Evolutionary conservation across 176 grass and related monocot species (phyloP), one percentile per base, ranked within the genome.

Genomic region (Dendrocalamus sinicus): DNA sequence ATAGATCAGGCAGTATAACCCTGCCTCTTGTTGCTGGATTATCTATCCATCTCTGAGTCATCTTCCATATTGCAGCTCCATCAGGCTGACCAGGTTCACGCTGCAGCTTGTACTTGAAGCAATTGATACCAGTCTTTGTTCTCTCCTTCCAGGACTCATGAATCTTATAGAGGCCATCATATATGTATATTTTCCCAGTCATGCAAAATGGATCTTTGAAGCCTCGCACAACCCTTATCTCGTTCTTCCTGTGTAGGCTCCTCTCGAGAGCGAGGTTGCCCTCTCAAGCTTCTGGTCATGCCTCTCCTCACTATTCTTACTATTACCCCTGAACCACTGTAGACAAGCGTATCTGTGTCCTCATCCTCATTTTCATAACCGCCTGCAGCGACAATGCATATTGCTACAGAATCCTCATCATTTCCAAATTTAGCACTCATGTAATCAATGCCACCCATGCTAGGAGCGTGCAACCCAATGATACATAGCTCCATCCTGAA

Each of bases 151-250:
- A 90, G 39, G 92, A 92, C 43, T 90, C 88, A 9, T 90, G 65
- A 60, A 97, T 97, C 76, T 89, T 94, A 54, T 97, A 97, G 67
- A 97, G 83, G 68, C 94, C 94, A 67, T 97, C 92, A 72, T 97
- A 97, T 47, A 97, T 88, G 47, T 97, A 97, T 43, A 97, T 50
- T 70, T 97, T 97, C 13, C 88, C 88, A 60, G 84, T 55, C 35
- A 30, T 0, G 16, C 66, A 76, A 83, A 73, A 80, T 65, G 85
- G 86, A 74, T 97, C 92, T 45, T 90, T 97, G 50, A 83, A 87
- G 70, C 94, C 88, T 22, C 91, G 89, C 44, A 97, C 86, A 72
- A 97, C 94, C 78, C 92, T 87, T 62, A 97, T 97, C 71, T 61
- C 67, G 79, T 97, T 97, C 72, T 90, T 84, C 76, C 87, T 85